Evolutionary conservation across 345 rosid genomes (phyloP).

Genomic region (Citrus unshiu): DNA sequence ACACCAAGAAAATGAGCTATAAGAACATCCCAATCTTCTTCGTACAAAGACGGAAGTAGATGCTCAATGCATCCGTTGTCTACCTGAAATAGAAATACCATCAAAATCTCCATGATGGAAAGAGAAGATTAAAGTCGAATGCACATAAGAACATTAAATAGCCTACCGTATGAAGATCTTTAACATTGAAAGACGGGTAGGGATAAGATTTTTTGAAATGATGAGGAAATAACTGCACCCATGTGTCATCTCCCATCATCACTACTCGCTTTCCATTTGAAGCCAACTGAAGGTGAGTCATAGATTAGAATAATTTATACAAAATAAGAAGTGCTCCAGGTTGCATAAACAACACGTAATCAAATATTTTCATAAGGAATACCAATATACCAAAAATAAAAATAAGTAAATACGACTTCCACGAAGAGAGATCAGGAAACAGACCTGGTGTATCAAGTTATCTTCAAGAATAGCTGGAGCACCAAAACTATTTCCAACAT

Average conservation of each 20-base stretch:
- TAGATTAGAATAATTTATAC: background rate
- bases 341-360: background rate
- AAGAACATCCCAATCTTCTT: constrained; percentile 94
- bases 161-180: constrained; percentile 84
- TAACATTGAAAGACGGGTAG: constrained; percentile 89
- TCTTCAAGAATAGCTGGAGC: constrained; percentile 94
- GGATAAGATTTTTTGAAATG: constrained; percentile 87
- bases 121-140: background rate
- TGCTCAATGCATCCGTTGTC: constrained; percentile 91
- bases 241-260: constrained; percentile 97
- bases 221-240: constrained; percentile 86
- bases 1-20: constrained; percentile 96
- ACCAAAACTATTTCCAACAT: constrained; percentile 92
- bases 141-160: constrained; percentile 1
- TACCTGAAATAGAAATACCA: constrained; percentile 43
- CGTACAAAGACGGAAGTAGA: constrained; percentile 59
- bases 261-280: constrained; percentile 75
- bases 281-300: constrained; percentile 43
- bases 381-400: background rate
- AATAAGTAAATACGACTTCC: background rate
- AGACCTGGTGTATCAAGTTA: constrained; percentile 76
- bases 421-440: background rate
- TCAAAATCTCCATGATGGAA: background rate
- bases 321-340: background rate
- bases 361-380: background rate